Evolutionary conservation across 805 yeast genomes (phyloP), one percentile per base, ranked within the genome.

Genomic region (Wickerhamiella australiensis): DNA sequence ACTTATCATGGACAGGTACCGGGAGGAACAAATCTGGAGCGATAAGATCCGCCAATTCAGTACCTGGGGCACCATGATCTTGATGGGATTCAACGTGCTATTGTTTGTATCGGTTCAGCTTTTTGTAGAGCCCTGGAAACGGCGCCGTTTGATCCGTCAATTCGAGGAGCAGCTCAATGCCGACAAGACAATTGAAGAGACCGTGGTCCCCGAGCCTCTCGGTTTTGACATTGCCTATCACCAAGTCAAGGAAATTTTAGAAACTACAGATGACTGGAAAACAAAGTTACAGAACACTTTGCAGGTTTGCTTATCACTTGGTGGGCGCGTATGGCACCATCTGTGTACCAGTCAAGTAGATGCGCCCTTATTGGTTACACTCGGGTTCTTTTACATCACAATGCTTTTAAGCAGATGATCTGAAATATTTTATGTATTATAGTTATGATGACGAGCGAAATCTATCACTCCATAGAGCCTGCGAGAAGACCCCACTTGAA

Each of bases 11-110:
- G 79, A 87, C 1, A 70, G 97, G 57, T 92, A 92, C 59, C 95
- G 90, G 54, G 97, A 92, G 63, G 99, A 92, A 60, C 97, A 92
- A 65, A 78, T 92, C 6, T 92, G 98, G 97, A 85, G 96, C 1
- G 98, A 92, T 66, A 88, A 88, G 65, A 92, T 92, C 52, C 72
- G 98, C 53, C 76, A 88, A 56, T 86, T 94, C 4, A 85, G 95
- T 5, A 88, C 97, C 0, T 92, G 96, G 94, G 98, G 97, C 2
- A 92, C 99, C 0, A 79, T 92, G 73, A 68, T 80, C 3, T 71
- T 92, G 40, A 86, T 88, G 94, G 92, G 86, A 1, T 74, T 86
- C 54, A 92, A 92, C 67, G 73, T 90, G 22, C 47, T 83, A 7
- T 64, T 94, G 23, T 87, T 92, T 55, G 60, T 87, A 3, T 69